Evolutionary conservation across 2,329 filamentous ascomycete genomes (phyloP).

Genomic region (Apiospora saccharicola): DNA sequence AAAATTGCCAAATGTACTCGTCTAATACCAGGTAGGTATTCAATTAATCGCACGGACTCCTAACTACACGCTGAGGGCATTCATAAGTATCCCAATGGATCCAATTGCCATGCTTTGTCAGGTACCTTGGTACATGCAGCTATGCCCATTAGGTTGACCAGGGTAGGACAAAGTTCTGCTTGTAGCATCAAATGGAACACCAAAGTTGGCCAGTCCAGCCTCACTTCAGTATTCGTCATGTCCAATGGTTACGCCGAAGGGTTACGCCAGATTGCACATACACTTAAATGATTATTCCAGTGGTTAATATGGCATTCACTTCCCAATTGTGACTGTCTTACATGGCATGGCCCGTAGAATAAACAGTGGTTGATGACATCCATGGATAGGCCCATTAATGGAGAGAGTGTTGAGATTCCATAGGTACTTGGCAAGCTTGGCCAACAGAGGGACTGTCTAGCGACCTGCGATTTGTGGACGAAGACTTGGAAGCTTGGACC

Average conservation of each 20-base stretch:
- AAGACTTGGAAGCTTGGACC: not conserved
- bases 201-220: not conserved
- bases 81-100: not conserved
- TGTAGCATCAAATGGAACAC: constrained; percentile 9
- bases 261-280: not conserved
- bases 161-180: constrained; percentile 5
- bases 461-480: not conserved
- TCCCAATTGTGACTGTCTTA: not conserved
- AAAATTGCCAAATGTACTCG: not conserved
- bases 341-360: not conserved
- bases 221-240: not conserved
- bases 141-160: constrained; percentile 4
- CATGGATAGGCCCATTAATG: not conserved
- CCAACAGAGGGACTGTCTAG: not conserved
- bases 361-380: not conserved
- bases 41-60: not conserved
- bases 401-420: not conserved
- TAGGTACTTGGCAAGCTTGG: no score
- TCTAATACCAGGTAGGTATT: not conserved
- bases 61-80: not conserved
- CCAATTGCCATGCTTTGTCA: not conserved
- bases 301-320: not conserved
- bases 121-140: constrained; percentile 10
- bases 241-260: not conserved
- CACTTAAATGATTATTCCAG: not conserved